Conservation (phyloP, 495 filamentous ascomycete species). For the Hypoxylon intermedium region DNA sequence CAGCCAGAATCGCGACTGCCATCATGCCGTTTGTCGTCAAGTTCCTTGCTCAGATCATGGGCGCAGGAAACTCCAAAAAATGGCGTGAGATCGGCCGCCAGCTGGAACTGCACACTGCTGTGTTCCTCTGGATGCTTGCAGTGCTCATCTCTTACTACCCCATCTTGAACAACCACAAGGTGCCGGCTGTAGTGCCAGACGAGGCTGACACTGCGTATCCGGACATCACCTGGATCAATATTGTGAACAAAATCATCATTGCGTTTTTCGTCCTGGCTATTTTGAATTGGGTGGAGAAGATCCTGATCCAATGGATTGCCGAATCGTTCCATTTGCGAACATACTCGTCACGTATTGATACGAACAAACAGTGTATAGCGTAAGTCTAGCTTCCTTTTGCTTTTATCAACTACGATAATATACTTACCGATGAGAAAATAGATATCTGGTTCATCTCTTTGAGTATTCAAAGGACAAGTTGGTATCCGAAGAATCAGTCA, state of each 20-base stretch:
- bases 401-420: neutral
- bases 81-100: slow-evolving; percentile 90
- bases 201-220: slow-evolving; percentile 55
- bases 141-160: slow-evolving; percentile 76
- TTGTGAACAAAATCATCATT: slow-evolving; percentile 87
- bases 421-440: slow-evolving; percentile 30
- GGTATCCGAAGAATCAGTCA: slow-evolving; percentile 71
- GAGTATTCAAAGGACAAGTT: slow-evolving; percentile 78
- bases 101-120: slow-evolving; percentile 81
- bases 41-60: slow-evolving; percentile 75
- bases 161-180: slow-evolving; percentile 77
- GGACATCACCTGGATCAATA: slow-evolving; percentile 71
- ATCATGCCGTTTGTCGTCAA: slow-evolving; percentile 72
- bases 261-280: slow-evolving; percentile 78
- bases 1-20: slow-evolving; percentile 76
- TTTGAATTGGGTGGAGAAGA: slow-evolving; percentile 89
- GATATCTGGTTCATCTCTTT: slow-evolving; percentile 80
- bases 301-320: slow-evolving; percentile 93
- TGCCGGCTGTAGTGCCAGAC: slow-evolving; percentile 41
- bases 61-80: slow-evolving; percentile 85
- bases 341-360: slow-evolving; percentile 88
- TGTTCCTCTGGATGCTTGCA: slow-evolving; percentile 93
- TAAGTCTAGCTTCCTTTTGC: slow-evolving; percentile 41
- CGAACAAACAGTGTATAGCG: slow-evolving; percentile 88
- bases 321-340: slow-evolving; percentile 91